phyloP scores from a whole-genome alignment of 768 basidiomycete species.

The Cystobasidium onofrii region DNA sequence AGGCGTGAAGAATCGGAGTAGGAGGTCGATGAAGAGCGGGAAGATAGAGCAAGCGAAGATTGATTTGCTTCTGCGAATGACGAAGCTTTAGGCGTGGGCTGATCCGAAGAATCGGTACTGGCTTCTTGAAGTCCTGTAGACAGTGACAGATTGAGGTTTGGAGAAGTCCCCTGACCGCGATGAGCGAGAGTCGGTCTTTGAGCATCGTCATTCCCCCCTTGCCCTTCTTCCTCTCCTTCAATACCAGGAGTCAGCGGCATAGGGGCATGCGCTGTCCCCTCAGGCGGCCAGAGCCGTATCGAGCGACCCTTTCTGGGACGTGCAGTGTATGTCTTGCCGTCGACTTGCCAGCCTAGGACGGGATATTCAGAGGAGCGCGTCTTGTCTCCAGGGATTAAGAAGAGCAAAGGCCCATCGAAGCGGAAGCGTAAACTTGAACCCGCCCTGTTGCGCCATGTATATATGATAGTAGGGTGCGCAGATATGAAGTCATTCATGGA shows the following conservation, averaged over 20 bases:
- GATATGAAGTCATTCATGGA: not conserved
- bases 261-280: not conserved
- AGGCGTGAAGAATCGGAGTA: not conserved
- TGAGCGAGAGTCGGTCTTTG: not conserved
- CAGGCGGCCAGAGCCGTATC: conserved; percentile 28
- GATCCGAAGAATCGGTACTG: not conserved
- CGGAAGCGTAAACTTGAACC: conserved; percentile 19
- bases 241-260: not conserved
- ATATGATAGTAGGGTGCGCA: not conserved
- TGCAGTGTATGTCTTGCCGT: conserved; percentile 20
- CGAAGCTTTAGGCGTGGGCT: not conserved
- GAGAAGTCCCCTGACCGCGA: not conserved
- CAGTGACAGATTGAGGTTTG: not conserved
- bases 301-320: not conserved
- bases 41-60: not conserved
- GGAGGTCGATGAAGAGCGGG: not conserved
- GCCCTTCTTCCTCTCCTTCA: not conserved
- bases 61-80: not conserved
- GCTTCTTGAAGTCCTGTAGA: not conserved
- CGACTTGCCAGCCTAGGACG: conserved; percentile 5
- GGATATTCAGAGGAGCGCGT: not conserved
- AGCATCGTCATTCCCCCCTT: not conserved
- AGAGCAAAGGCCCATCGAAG: conserved; percentile 19
- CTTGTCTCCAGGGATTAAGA: conserved; percentile 12
- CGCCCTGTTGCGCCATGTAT: not conserved